Percentiles rank a stretch among this genome's conserved stretches.
Conservation (phyloP, 371 early-diverging fungal species). For the Mucor sp. region DNA sequence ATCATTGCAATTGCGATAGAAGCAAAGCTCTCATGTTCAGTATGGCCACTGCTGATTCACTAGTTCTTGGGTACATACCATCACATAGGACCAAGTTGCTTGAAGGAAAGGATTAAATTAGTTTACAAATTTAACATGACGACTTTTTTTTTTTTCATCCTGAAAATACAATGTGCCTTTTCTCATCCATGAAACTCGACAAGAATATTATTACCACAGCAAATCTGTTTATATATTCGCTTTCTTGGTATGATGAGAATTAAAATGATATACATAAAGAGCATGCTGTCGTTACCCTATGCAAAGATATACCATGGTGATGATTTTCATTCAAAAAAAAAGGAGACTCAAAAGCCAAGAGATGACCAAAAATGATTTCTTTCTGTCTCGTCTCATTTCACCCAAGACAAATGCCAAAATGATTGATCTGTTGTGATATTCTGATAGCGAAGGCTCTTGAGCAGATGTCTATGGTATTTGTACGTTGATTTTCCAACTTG, state of each 20-base stretch:
- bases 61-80: not conserved
- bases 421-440: not conserved
- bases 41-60: not conserved
- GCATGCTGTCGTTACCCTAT: not conserved
- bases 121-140: not conserved
- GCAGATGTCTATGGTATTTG: not conserved
- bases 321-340: not conserved
- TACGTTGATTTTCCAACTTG: not conserved
- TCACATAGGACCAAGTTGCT: not conserved
- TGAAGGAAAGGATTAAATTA: not conserved
- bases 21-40: not conserved
- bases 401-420: not conserved
- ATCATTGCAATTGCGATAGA: not conserved
- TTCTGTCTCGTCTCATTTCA: not conserved
- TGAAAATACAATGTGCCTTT: not conserved
- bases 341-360: not conserved
- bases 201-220: not conserved
- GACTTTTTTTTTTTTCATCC: not conserved
- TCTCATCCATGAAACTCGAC: not conserved
- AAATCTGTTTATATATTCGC: not conserved
- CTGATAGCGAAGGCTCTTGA: not conserved
- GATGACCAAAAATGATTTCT: not conserved
- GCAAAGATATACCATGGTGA: not conserved
- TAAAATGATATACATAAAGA: not conserved
- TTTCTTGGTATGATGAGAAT: not conserved